Percentiles rank a stretch among this genome's conserved stretches.
phyloP scores from a whole-genome alignment of 495 filamentous ascomycete species.

The Neurospora sp. region DNA sequence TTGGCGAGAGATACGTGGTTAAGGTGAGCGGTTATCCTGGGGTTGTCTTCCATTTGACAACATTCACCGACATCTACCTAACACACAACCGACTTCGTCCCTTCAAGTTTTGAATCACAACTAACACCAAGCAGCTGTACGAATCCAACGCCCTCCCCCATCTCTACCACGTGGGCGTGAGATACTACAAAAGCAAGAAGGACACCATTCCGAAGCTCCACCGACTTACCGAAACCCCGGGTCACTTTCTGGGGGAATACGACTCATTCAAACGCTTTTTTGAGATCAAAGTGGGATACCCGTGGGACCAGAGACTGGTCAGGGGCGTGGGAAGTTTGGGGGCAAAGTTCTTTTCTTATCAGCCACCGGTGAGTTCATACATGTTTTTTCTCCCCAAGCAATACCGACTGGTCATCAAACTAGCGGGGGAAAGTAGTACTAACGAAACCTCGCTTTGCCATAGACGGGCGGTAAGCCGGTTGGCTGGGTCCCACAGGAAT shows the following conservation, averaged over 20 bases:
- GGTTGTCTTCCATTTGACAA: neutral
- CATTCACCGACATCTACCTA: too few relatives aligned
- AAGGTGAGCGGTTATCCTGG: constrained; percentile 15
- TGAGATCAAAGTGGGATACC: constrained; percentile 38
- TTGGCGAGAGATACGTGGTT: constrained; percentile 22
- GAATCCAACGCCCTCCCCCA: constrained; percentile 35
- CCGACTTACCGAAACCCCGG: constrained; percentile 12
- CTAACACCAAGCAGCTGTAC: constrained; percentile 25
- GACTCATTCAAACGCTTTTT: constrained; percentile 47
- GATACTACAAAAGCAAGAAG: constrained; percentile 22
- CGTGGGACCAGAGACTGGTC: constrained; percentile 43
- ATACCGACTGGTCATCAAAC: too few relatives aligned
- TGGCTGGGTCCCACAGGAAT: constrained; percentile 12
- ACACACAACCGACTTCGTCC: neutral
- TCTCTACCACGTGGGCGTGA: constrained; percentile 31
- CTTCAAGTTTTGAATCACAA: neutral
- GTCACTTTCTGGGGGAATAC: constrained; percentile 26
- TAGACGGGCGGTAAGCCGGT: constrained; percentile 30
- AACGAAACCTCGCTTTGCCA: neutral
- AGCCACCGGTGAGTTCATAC: constrained; percentile 24
- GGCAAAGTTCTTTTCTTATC: constrained; percentile 19
- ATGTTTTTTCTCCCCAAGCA: neutral
- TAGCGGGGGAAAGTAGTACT: neutral
- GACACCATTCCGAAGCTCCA: constrained; percentile 15
- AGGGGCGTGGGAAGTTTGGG: constrained; percentile 1